Evolutionary conservation across 495 filamentous ascomycete genomes (phyloP), one percentile per base, ranked within the genome.

Genomic region (Chaetomium cochliodes): DNA sequence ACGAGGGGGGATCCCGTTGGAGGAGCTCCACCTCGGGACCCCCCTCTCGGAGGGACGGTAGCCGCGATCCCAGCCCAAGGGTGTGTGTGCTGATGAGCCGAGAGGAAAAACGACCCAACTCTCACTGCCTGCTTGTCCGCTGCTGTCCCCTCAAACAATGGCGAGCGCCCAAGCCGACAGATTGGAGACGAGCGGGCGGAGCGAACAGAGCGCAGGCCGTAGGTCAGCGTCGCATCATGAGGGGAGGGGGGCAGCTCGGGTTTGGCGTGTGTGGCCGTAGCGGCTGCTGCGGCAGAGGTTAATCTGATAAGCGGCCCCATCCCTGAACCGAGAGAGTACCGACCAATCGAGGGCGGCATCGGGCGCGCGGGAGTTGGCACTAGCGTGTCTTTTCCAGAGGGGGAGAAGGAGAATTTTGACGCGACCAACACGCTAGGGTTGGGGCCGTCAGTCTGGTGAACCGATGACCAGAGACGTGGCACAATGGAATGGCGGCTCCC

Each of bases 151-250:
- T 8, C 3, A 41, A 22, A 9, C 6, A 2, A 41, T 18, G 33
- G 30, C 53, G 41, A 47, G 41, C 1, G 28, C 39, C 20, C 22
- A 44, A 25, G 37, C 39, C 44, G 28, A 51, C 25, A 23, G 20
- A 4, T 11, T 23, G 46, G 46, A 51, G 44, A 59, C 52, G 52
- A 33, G 37, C n/a, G 54, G 33, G 33, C 5, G 7, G 25, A 26
- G 37, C n/a, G n/a, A 51, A 23, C 20, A 0, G 11, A 9, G 46
- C n/a, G 28, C 20, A 30, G 58, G 28, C 12, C 46, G 26, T 60
- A 39, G 46, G 58, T 60, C 58, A 51, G 46, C 30, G 47, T 60
- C 58, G 58, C 58, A 30, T 50, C 44, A 51, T 60, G 44, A 39
- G 30, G 46, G 46, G 57, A 22, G 16, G 18, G 20, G 7, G n/a